Base-by-base conservation (phyloP, 352 stramenopile species). In the Aphanomyces stellatus region DNA sequence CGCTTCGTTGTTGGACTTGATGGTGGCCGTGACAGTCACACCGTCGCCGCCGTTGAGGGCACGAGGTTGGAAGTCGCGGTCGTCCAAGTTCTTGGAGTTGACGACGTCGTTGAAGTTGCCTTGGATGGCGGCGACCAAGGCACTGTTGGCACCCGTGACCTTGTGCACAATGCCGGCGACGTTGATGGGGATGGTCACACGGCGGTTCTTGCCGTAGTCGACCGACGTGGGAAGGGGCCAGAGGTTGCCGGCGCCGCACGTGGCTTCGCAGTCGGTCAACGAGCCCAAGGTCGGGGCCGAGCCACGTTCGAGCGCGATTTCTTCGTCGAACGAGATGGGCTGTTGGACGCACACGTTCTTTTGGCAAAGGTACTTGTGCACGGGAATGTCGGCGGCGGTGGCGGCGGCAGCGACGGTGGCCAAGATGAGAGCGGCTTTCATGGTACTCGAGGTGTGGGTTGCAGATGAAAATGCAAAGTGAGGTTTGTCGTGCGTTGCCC, bases 221-320 rank as follows among this genome's bases (percentile, higher is more conserved):
- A 53, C 55, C 19, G 34, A 51, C 28, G 35, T 51, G 6, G 55
- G 55, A 24, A 53, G 41, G 19, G 55, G 55, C 55, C 55, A 63
- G n/a, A 63, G 55, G 55, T 63, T 63, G 8, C 55, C 55, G 6
- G 49, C 6, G 28, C 55, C 41, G 31, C 55, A 63, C 0, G 55
- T 63, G 22, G 37, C 37, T 53, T 63, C 55, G 25, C 55, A 63
- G 35, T 46, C 37, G 11, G 37, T 46, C 37, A 46, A 46, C 13
- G 11, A 11, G 11, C 13, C n/a, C 37, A 46, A 46, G 13, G 37
- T 46, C 37, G 37, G 37, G 11, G 37, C 37, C 1, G 37, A 46
- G n/a, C n/a, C n/a, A n/a, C n/a, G n/a, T n/a, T n/a, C n/a, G n/a
- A n/a, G n/a, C 37, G 37, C 37, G 37, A 0, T 19, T 46, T 46